Conservation (phyloP, 352 stramenopile species). For the Pythium sukuiense region DNA sequence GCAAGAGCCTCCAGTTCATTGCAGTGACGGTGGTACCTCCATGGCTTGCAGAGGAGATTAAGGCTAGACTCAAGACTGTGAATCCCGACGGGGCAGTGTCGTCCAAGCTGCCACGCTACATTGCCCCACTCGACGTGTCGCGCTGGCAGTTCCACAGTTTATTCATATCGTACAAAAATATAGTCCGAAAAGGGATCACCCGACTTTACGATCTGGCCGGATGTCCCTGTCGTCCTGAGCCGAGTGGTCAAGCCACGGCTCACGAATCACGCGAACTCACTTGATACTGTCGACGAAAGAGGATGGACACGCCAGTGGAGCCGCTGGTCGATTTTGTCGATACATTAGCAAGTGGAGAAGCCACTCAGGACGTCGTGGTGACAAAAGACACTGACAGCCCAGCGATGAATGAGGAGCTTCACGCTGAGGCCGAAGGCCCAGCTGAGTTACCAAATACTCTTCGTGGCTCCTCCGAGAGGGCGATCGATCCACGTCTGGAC, state of each 20-base stretch:
- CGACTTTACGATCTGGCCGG: background rate
- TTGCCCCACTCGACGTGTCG: background rate
- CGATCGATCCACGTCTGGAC: background rate
- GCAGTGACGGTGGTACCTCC: background rate
- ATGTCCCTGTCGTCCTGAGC: background rate
- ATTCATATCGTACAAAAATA: too few species aligned
- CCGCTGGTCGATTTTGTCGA: conserved; percentile 16
- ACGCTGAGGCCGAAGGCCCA: background rate
- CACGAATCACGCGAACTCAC: background rate
- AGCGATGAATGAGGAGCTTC: background rate
- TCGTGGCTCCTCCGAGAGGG: background rate
- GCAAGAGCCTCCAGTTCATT: background rate
- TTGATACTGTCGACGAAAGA: background rate
- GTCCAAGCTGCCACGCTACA: background rate
- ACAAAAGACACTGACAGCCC: background rate
- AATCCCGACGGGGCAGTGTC: background rate
- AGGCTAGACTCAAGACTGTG: background rate
- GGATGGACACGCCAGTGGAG: conserved; percentile 22
- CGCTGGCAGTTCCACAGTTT: background rate
- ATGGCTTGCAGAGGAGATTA: background rate
- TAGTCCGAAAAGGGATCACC: too few species aligned
- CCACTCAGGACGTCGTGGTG: background rate
- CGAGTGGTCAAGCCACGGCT: background rate
- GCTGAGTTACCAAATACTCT: background rate
- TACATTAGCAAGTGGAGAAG: background rate